Conservation (phyloP, 495 filamentous ascomycete genomes). For the Penicillium pancosmium region DNA sequence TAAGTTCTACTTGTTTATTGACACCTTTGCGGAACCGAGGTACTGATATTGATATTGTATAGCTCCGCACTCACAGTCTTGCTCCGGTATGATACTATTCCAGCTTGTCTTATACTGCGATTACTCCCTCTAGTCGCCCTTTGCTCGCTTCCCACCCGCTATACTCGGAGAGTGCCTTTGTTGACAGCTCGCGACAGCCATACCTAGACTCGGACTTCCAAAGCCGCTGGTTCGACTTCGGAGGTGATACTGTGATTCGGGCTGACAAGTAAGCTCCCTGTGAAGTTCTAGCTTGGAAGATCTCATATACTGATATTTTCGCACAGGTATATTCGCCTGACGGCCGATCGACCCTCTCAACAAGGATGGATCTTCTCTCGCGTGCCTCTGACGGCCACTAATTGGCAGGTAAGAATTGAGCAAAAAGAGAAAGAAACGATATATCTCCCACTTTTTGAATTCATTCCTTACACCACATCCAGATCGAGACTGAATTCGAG, state of each 20-base stretch:
- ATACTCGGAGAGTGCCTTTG: constrained; percentile 8
- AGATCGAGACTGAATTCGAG: constrained; percentile 95
- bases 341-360: constrained; percentile 85
- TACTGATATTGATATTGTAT: constrained; percentile 25
- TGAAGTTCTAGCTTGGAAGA: neutral
- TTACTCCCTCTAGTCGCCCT: neutral
- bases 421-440: neutral
- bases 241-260: constrained; percentile 90
- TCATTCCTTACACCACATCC: constrained; percentile 3
- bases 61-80: constrained; percentile 81
- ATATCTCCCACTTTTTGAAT: neutral
- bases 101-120: neutral
- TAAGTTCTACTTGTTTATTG: constrained; percentile 29
- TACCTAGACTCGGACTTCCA: constrained; percentile 98
- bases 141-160: neutral
- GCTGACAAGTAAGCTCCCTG: constrained; percentile 72
- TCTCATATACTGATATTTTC: constrained; percentile 18
- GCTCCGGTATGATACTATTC: constrained; percentile 44
- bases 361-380: constrained; percentile 91
- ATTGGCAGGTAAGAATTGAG: constrained; percentile 77
- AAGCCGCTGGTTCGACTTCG: constrained; percentile 99
- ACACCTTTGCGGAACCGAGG: constrained; percentile 16
- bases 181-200: constrained; percentile 61
- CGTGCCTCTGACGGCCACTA: constrained; percentile 94
- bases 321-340: constrained; percentile 84